A percentile compares a stretch with the other conserved stretches of the same genome.
Conservation (phyloP, 495 filamentous ascomycete genomes). For the Neurospora tetraspora region DNA sequence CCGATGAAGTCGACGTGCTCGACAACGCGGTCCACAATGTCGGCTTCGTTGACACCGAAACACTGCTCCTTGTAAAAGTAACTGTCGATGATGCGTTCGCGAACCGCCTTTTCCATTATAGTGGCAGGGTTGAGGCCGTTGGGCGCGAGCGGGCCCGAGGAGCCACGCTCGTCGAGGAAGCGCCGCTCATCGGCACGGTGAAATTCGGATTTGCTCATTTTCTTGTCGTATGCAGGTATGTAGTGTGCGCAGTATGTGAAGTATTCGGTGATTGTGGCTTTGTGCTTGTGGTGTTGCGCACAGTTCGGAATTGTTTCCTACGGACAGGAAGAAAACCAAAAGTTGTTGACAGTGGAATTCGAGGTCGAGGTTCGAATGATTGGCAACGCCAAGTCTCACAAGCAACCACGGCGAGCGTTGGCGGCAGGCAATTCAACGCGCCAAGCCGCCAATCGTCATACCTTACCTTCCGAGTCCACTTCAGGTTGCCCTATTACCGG, state of each 20-base stretch:
- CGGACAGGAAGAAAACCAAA: neutral
- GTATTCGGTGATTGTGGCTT: neutral
- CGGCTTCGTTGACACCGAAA: conserved; percentile 83
- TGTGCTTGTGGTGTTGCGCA: neutral
- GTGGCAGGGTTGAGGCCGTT: conserved; percentile 78
- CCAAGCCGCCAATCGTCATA: neutral
- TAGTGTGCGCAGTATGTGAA: neutral
- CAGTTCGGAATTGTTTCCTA: neutral
- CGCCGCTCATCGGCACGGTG: conserved; percentile 67
- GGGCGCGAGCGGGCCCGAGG: conserved; percentile 36
- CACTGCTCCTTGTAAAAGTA: conserved; percentile 99
- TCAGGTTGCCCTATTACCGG: neutral
- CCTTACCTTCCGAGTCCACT: no score
- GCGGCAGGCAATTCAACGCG: neutral
- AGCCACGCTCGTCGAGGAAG: conserved; percentile 69
- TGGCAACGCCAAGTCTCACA: neutral
- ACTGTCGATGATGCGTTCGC: conserved; percentile 85
- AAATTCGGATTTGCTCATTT: conserved; percentile 23
- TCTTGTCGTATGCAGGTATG: neutral
- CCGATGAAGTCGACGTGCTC: conserved; percentile 72
- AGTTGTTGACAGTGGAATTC: neutral
- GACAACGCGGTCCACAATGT: conserved; percentile 84
- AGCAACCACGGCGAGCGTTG: neutral
- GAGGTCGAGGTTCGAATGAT: neutral
- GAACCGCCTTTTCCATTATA: conserved; percentile 84